Evolutionary conservation across 805 yeast genomes (phyloP), one percentile per base, ranked within the genome.

Genomic region (Metschnikowia gelsemii): DNA sequence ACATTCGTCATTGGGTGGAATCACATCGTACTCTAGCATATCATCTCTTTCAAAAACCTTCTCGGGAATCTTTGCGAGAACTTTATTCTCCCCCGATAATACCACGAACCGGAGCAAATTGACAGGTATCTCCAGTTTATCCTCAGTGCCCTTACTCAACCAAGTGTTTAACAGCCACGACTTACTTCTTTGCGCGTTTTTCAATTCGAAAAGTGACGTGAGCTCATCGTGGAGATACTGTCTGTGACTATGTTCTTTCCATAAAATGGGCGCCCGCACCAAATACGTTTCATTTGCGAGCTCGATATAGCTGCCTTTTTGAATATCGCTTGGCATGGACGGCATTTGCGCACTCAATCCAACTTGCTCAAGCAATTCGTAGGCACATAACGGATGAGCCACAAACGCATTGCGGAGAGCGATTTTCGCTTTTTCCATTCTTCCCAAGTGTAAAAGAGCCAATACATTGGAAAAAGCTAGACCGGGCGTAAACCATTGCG

Each of bases 401-500:
- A 62, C 49, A 49, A 73, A 80, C 0, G 91, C 89, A 14, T 46
- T 52, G 26, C 54, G 47, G 42, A 87, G 62, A 12, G 74, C 73
- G 1, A 46, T 43, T 29, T 56, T 63, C 1, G 95, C 95, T 4
- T 61, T 57, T 0, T 59, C 66, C 12, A 50, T 38, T 24, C 72
- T 62, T 3, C 64, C 71, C 11, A 75, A 50, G 24, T 69, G 62
- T 44, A 79, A 64, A 43, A 76, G 66, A n/a, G 93, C 87, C 39
- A 85, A 63, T 0, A 80, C 85, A 4, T 72, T 58, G 1, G 91
- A 82, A 53, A 79, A 80, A 1, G 82, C 79, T 21, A 88, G 57
- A 0, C 89, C 84, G 0, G 93, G 85, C 1, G 89, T 83, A 32
- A 67, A 66, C 91, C 95, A 84, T 48, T 75, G 76, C 9, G 60